phyloP scores from a whole-genome alignment of 345 rosid genomes.

The Gossypium longicalyx region DNA sequence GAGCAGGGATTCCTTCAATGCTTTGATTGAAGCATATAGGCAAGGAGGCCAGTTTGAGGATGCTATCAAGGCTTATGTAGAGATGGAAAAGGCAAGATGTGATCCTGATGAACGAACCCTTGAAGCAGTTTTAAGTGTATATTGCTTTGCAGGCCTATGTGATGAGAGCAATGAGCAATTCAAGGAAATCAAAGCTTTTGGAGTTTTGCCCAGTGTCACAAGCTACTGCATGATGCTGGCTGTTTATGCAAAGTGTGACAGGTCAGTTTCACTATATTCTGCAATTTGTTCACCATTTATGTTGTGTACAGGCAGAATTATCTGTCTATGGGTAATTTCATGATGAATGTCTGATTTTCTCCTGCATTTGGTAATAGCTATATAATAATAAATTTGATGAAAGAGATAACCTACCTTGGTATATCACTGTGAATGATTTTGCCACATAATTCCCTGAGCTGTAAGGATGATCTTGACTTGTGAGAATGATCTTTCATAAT shows the following conservation, averaged over 20 bases:
- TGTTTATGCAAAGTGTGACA: conserved; percentile 72
- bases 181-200: conserved; percentile 75
- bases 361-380: background rate
- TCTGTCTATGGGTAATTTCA: background rate
- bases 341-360: conserved; percentile 2
- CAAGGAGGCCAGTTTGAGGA: conserved; percentile 93
- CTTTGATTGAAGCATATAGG: conserved; percentile 78
- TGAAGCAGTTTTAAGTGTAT: conserved; percentile 83
- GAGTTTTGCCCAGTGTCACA: conserved; percentile 77
- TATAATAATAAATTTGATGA: background rate
- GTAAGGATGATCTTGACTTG: background rate
- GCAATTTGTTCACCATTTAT: background rate
- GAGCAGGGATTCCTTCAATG: conserved; percentile 79
- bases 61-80: conserved; percentile 80
- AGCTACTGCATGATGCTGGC: conserved; percentile 95
- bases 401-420: background rate
- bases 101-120: conserved; percentile 83
- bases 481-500: background rate
- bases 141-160: conserved; percentile 74
- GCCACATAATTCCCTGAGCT: background rate
- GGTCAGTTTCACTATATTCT: conserved; percentile 43
- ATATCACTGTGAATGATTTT: background rate
- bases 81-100: conserved; percentile 80
- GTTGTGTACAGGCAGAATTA: background rate
- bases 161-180: conserved; percentile 94